These are phyloP conservation scores for Podospora appendiculata DNA, from an alignment of 495 filamentous ascomycete genomes.

Conservation along the genomic window DNA sequence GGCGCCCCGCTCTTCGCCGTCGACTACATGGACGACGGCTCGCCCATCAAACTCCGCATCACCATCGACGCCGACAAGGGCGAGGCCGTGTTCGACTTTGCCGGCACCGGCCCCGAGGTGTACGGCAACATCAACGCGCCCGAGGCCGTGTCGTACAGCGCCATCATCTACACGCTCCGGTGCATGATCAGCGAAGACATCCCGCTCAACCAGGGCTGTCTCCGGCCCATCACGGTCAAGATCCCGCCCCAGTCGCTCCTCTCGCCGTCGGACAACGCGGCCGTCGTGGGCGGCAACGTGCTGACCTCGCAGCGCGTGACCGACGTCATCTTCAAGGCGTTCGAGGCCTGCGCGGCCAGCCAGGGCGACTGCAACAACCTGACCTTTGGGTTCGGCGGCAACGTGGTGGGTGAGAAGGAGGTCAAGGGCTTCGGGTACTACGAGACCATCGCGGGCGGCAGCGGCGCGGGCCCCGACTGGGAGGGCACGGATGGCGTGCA, in stretches of 20 bases:
- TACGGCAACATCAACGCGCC: constrained; percentile 95
- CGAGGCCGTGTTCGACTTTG: constrained; percentile 86
- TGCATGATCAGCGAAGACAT: constrained; percentile 91
- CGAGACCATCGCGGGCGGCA: constrained; percentile 92
- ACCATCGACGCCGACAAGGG: constrained; percentile 77
- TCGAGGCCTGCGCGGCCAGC: constrained; percentile 80
- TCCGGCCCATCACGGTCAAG: constrained; percentile 76
- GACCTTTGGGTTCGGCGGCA: constrained; percentile 76
- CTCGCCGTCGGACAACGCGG: constrained; percentile 77
- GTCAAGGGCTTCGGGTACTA: constrained; percentile 91
- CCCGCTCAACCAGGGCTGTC: constrained; percentile 92
- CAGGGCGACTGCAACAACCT: constrained; percentile 95
- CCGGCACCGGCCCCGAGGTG: constrained; percentile 84
- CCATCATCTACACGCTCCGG: constrained; percentile 93
- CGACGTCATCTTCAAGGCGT: constrained; percentile 87
- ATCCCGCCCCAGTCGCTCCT: constrained; percentile 80
- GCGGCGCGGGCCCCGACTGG: constrained; percentile 82
- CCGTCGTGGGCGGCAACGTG: constrained; percentile 94
- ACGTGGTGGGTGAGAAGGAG: constrained; percentile 52
- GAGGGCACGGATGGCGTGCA: constrained; percentile 86
- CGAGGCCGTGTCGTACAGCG: constrained; percentile 85
- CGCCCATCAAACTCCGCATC: constrained; percentile 75
- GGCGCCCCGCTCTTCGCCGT: constrained; percentile 65
- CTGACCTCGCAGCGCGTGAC: constrained; percentile 86
- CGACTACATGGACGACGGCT: constrained; percentile 94